Evolutionary conservation across 2,329 filamentous ascomycete species (phyloP).

Genomic region (Neofusicoccum cordaticola): DNA sequence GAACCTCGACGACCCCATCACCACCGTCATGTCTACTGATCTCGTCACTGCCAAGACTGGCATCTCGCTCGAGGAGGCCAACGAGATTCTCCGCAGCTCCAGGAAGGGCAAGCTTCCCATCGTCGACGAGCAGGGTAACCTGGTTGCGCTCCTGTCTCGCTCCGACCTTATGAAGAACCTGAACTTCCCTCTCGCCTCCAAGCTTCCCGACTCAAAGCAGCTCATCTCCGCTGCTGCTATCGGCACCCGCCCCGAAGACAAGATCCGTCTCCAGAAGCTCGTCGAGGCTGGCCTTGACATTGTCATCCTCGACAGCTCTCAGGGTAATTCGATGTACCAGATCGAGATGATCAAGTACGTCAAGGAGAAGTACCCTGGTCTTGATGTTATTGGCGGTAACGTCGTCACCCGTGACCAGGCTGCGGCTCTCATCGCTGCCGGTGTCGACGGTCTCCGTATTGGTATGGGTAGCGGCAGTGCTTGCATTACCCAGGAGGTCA

Average conservation of each 20-base stretch:
- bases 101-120: conserved; percentile 99
- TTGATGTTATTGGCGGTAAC: conserved; percentile 97
- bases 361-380: conserved; percentile 77
- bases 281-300: conserved; percentile 95
- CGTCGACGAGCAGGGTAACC: conserved; percentile 76
- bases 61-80: conserved; percentile 82
- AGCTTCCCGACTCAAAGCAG: conserved; percentile 96
- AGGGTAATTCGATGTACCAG: conserved; percentile 98
- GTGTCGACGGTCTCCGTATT: conserved; percentile 93
- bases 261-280: conserved; percentile 77
- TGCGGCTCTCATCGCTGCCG: conserved; percentile 84
- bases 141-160: conserved; percentile 50
- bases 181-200: conserved; percentile 93
- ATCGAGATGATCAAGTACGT: conserved; percentile 97
- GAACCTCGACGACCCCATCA: conserved; percentile 68
- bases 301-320: conserved; percentile 91
- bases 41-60: conserved; percentile 83
- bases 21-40: conserved; percentile 92
- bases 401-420: conserved; percentile 98
- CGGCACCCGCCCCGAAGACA: conserved; percentile 92
- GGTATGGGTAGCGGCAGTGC: conserved; percentile 98
- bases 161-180: conserved; percentile 99
- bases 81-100: conserved; percentile 86
- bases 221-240: conserved; percentile 93
- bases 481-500: conserved; percentile 99